These are phyloP conservation scores for Evernia prunastri DNA, from an alignment of 495 filamentous ascomycete genomes.

Conservation along the genomic window DNA sequence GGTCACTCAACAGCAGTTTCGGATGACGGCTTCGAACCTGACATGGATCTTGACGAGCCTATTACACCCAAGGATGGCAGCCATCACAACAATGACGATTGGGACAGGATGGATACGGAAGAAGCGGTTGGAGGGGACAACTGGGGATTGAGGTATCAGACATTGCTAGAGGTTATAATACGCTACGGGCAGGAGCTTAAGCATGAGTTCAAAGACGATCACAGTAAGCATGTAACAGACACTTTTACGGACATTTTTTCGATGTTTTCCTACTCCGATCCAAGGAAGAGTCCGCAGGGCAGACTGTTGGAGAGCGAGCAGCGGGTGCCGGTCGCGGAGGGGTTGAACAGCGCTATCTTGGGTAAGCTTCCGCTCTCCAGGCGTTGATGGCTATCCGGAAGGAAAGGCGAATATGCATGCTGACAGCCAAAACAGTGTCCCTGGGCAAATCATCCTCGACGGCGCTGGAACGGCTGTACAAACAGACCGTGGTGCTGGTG, in stretches of 20 bases:
- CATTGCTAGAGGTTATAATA: conserved; percentile 62
- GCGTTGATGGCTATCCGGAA: not conserved
- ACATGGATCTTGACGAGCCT: conserved; percentile 76
- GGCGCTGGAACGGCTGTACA: conserved; percentile 77
- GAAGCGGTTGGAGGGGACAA: conserved; percentile 30
- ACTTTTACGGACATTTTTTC: conserved; percentile 81
- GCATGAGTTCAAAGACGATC: conserved; percentile 66
- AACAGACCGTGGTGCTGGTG: conserved; percentile 80
- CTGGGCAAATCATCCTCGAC: conserved; percentile 85
- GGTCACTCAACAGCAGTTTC: conserved; percentile 30
- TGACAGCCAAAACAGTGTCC: conserved; percentile 54
- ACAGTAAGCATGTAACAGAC: conserved; percentile 58
- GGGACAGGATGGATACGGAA: conserved; percentile 52
- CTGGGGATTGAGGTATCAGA: conserved; percentile 40
- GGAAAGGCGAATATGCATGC: conserved; percentile 21
- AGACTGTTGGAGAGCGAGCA: conserved; percentile 71
- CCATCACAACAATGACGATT: conserved; percentile 29
- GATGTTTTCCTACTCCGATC: conserved; percentile 79
- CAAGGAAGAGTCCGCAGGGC: conserved; percentile 64
- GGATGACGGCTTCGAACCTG: conserved; percentile 55
- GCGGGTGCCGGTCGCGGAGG: conserved; percentile 78
- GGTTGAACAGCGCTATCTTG: conserved; percentile 88
- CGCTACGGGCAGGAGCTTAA: conserved; percentile 75
- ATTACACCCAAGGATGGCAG: conserved; percentile 36
- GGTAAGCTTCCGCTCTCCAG: conserved; percentile 47